Percentiles rank a stretch among this genome's conserved stretches.
phyloP scores from a whole-genome alignment of 306 rosid species.

The Arachis stenosperma region DNA sequence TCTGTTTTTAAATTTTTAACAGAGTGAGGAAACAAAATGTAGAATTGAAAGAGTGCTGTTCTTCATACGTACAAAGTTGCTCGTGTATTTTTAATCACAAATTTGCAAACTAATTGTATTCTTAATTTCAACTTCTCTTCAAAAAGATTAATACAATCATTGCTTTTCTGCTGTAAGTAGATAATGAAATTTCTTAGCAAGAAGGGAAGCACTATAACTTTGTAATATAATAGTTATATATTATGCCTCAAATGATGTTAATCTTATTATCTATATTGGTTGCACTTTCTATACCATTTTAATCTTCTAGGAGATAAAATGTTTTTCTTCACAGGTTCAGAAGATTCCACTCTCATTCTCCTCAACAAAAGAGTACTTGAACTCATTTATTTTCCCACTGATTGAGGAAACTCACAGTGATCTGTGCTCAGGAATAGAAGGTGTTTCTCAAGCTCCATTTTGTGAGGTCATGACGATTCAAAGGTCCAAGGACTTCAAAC shows the following conservation, averaged over 20 bases:
- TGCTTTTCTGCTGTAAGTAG: neutral
- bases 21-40: neutral
- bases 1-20: neutral
- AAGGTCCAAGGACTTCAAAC: neutral
- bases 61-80: neutral
- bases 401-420: constrained; percentile 65
- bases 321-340: constrained; percentile 43
- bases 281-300: too few species aligned
- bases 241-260: neutral
- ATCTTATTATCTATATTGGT: neutral
- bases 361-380: constrained; percentile 40
- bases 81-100: neutral
- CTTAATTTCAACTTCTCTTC: neutral
- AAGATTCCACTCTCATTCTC: constrained; percentile 53
- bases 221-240: neutral
- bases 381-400: constrained; percentile 52
- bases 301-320: too few species aligned
- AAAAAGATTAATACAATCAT: neutral
- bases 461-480: constrained; percentile 36
- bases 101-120: neutral
- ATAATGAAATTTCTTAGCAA: neutral
- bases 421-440: constrained; percentile 40
- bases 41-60: neutral
- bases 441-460: constrained; percentile 34
- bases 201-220: neutral